Evolutionary conservation across 176 grass and related monocot species (phyloP), one percentile per base, ranked within the genome.

Genomic region (Oryza brachyantha): DNA sequence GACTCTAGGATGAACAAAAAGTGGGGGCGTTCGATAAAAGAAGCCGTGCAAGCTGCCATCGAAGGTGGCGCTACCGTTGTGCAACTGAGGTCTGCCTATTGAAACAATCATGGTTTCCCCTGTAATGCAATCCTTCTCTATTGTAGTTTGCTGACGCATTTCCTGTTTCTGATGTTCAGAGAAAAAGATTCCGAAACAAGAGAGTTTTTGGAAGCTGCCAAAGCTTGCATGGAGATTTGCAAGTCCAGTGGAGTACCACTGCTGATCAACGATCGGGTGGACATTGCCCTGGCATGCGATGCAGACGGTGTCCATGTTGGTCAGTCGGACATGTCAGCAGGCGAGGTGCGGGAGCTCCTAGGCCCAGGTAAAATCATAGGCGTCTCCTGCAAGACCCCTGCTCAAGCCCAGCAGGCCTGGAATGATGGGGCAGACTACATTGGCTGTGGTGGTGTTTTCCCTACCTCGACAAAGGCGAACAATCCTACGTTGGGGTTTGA

Each of bases 231-330:
- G 54, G 66, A 94, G 29, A 83, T 93, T 25, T 98, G 90, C 70
- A 93, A 29, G 41, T 82, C 83, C 29, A 84, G 68, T 61, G 84
- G 90, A 79, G 92, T 98, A 65, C 83, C 85, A 3, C 77, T 98
- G 45, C 74, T 98, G 42, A 94, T 98, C 83, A 98, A 98, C 52
- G 96, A 98, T 34, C 84, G 96, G 38, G 63, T 94, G 42, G 96
- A 98, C 21, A 79, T 95, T 68, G 92, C 92, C 38, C 81, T 98
- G 50, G 88, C 90, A 22, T 98, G 92, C 78, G 79, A 93, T 19
- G 89, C 92, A 0, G 90, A 98, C 64, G 96, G 96, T 8, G 92
- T 98, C 26, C 96, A 98, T 68, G 80, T 95, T 52, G 96, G 96
- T 10, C 96, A 98, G 45, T 94, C 90, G 9, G 96, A 98, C 75